phyloP scores from a whole-genome alignment of 306 rosid genomes.

The Glycine soja region DNA sequence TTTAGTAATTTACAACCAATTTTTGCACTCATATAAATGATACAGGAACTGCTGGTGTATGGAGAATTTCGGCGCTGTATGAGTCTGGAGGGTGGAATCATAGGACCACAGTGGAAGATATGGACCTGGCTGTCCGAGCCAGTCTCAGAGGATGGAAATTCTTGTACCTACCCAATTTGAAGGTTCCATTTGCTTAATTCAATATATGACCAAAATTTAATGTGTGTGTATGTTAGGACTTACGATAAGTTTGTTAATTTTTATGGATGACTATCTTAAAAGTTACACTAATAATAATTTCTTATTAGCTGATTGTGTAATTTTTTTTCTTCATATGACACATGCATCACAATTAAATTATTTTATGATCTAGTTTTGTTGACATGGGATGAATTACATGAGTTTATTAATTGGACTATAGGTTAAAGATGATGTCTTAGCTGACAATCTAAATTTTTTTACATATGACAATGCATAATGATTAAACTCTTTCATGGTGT shows the following conservation, averaged over 20 bases:
- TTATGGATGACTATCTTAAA: no score
- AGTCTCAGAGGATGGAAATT: slow-evolving; percentile 96
- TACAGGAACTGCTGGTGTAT: slow-evolving; percentile 91
- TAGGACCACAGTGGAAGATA: slow-evolving; percentile 69
- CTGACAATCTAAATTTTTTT: neutral
- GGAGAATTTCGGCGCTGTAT: slow-evolving; percentile 85
- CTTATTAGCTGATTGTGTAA: neutral
- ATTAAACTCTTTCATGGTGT: neutral
- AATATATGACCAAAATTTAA: neutral
- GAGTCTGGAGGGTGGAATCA: slow-evolving; percentile 98
- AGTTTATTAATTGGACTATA: slow-evolving; percentile 35
- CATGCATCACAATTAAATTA: neutral
- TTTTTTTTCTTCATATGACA: neutral
- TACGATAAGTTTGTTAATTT: neutral
- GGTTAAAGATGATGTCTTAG: slow-evolving; percentile 58
- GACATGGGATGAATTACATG: neutral
- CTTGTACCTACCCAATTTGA: slow-evolving; percentile 65
- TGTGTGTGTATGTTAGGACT: neutral
- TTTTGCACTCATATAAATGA: slow-evolving; percentile 22
- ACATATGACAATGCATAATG: no score
- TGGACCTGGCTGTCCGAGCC: slow-evolving; percentile 92
- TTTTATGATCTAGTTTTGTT: neutral
- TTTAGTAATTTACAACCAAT: neutral
- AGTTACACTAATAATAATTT: no score
- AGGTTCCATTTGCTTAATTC: slow-evolving; percentile 53